These are phyloP conservation scores for Aspergillus tubingensis DNA, from an alignment of 2,329 filamentous ascomycete genomes.

Conservation along the genomic window DNA sequence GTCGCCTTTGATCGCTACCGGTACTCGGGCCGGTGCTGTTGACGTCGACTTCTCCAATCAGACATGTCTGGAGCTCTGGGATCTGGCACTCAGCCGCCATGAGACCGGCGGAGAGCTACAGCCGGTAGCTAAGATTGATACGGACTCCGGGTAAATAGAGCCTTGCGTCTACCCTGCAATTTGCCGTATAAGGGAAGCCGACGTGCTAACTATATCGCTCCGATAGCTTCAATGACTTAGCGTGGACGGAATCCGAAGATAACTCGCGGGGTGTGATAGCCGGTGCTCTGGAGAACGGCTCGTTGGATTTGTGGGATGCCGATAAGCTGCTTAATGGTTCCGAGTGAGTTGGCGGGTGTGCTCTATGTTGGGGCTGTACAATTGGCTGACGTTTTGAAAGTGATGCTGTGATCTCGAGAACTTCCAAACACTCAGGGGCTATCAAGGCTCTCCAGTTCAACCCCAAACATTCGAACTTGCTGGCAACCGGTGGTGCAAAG, in stretches of 20 bases:
- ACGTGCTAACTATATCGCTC: conserved; percentile 25
- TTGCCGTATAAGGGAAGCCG: neutral
- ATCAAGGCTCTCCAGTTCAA: conserved; percentile 98
- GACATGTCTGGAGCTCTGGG: conserved; percentile 95
- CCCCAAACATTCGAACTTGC: conserved; percentile 82
- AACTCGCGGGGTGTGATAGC: conserved; percentile 88
- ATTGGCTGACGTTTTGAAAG: conserved; percentile 34
- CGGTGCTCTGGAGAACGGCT: conserved; percentile 90
- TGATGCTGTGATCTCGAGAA: conserved; percentile 82
- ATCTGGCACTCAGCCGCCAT: conserved; percentile 77
- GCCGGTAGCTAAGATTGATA: conserved; percentile 78
- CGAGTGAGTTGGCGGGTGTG: conserved; percentile 43
- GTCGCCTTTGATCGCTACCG: conserved; percentile 83
- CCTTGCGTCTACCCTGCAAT: neutral
- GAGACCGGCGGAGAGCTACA: conserved; percentile 79
- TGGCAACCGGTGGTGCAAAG: conserved; percentile 90
- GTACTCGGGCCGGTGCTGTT: conserved; percentile 91
- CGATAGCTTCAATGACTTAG: conserved; percentile 89
- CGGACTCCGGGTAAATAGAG: conserved; percentile 74
- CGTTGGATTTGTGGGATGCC: conserved; percentile 91
- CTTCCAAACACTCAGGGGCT: conserved; percentile 84
- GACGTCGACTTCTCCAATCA: conserved; percentile 98
- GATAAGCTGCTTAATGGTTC: conserved; percentile 61
- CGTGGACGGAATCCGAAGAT: conserved; percentile 82
- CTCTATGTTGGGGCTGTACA: neutral